These are phyloP conservation scores for Leccinum variabile DNA, from an alignment of 1,284 basidiomycete genomes.

Conservation along the genomic window DNA sequence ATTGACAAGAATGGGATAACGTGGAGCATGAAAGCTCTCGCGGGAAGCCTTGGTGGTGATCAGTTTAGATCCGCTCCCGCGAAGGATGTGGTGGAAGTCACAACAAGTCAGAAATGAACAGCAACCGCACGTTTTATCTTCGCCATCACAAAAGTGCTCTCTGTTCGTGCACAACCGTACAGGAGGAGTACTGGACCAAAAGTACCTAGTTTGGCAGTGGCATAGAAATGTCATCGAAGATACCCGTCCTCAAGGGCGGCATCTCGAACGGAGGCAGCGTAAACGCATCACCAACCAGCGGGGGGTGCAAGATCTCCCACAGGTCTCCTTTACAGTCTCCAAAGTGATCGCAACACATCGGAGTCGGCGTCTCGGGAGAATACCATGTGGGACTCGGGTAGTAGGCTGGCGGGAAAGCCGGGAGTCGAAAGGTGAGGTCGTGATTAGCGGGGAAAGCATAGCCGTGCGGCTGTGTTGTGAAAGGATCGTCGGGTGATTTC, in stretches of 20 bases:
- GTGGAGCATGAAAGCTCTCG: not conserved
- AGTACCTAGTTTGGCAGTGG: slow-evolving; percentile 8
- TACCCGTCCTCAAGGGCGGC: slow-evolving; percentile 18
- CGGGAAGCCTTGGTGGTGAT: not conserved
- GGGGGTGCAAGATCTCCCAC: slow-evolving; percentile 31
- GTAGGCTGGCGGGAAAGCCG: slow-evolving; percentile 9
- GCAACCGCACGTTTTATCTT: not conserved
- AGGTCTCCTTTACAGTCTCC: slow-evolving; percentile 30
- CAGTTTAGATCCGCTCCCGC: not conserved
- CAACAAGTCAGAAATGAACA: not conserved
- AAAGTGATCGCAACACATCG: slow-evolving; percentile 24
- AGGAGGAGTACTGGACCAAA: not conserved
- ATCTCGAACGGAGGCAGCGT: slow-evolving; percentile 30
- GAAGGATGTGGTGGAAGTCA: not conserved
- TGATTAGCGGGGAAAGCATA: not conserved
- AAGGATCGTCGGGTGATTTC: slow-evolving; percentile 24
- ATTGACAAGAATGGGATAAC: not conserved
- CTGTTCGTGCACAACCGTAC: not conserved
- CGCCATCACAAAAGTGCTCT: not conserved
- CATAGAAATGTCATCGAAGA: slow-evolving; percentile 19
- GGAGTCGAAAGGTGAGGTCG: slow-evolving; percentile 18
- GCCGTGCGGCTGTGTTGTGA: slow-evolving; percentile 5
- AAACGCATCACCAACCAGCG: slow-evolving; percentile 23
- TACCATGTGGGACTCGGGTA: not conserved
- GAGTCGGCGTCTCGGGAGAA: slow-evolving; percentile 29